Evolutionary conservation across 768 basidiomycete species (phyloP).

Genomic region (Coprinopsis sp.): DNA sequence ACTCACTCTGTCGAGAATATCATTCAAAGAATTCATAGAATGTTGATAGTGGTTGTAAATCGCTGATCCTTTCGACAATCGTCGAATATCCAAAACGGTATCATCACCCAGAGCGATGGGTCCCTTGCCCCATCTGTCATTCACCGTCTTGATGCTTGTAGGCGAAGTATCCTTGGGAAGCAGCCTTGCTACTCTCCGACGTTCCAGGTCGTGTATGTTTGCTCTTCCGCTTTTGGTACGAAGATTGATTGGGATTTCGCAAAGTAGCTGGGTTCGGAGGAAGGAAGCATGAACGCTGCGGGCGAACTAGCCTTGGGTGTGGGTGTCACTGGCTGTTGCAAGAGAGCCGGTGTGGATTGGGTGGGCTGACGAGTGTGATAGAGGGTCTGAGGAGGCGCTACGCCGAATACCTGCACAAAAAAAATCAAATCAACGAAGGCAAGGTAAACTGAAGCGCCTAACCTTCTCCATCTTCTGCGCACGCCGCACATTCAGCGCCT

Average conservation of each 20-base stretch:
- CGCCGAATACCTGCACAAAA: constrained; percentile 65
- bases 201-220: constrained; percentile 50
- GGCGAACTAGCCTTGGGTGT: constrained; percentile 13
- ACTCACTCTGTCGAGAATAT: constrained; percentile 75
- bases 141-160: too few relatives aligned
- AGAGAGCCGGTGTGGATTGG: constrained; percentile 27
- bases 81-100: too few relatives aligned
- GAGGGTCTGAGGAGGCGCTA: constrained; percentile 73
- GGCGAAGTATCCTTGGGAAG: constrained; percentile 35
- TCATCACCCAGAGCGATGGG: too few relatives aligned
- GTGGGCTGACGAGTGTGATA: constrained; percentile 61
- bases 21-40: constrained; percentile 74
- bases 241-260: constrained; percentile 45
- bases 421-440: constrained; percentile 5
- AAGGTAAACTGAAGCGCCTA: constrained; percentile 15
- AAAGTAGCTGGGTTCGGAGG: constrained; percentile 17
- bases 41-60: constrained; percentile 77
- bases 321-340: constrained; percentile 10
- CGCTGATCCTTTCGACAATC: constrained; percentile 39
- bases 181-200: constrained; percentile 59
- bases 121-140: too few relatives aligned
- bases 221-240: constrained; percentile 39
- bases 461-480: constrained; percentile 90
- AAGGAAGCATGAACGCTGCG: constrained; percentile 17
- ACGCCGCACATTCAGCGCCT: constrained; percentile 73